These are phyloP conservation scores for Lactuca sativa DNA, from an alignment of 129 eudicot genomes.

Conservation along the genomic window DNA sequence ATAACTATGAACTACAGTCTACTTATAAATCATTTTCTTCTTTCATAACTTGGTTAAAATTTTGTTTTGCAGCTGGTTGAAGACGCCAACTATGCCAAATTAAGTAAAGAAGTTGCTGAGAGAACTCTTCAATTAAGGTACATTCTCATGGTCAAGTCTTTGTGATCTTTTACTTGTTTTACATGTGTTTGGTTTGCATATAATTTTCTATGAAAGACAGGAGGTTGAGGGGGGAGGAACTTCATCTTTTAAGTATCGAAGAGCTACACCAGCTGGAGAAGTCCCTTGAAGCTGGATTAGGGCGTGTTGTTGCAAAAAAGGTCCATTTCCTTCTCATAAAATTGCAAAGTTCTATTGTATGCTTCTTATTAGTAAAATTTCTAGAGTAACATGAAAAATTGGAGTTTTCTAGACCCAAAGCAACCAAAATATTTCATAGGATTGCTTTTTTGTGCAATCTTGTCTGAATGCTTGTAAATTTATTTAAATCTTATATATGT, in stretches of 20 bases:
- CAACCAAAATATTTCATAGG: not conserved
- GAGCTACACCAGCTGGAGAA: slow-evolving; percentile 77
- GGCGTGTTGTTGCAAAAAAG: slow-evolving; percentile 76
- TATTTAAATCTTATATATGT: not conserved
- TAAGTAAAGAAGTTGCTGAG: slow-evolving; percentile 81
- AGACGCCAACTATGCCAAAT: slow-evolving; percentile 55
- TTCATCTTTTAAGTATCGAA: slow-evolving; percentile 62
- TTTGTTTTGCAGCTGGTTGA: slow-evolving; percentile 81
- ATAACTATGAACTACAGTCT: not conserved
- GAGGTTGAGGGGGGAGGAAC: slow-evolving; percentile 96
- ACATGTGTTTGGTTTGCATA: slow-evolving; percentile 6
- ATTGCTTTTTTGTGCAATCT: not conserved
- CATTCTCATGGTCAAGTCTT: slow-evolving; percentile 5
- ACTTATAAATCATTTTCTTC: not conserved
- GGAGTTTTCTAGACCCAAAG: not conserved
- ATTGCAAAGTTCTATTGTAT: not conserved
- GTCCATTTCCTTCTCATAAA: slow-evolving; percentile 29
- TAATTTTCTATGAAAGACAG: slow-evolving; percentile 36
- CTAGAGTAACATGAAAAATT: not conserved
- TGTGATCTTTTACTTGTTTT: not conserved
- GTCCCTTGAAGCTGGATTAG: slow-evolving; percentile 77
- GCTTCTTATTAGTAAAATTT: not conserved
- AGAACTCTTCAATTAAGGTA: slow-evolving; percentile 81
- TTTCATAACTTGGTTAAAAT: not conserved
- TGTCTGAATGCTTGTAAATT: slow-evolving; percentile 9